Conservation (phyloP, 352 stramenopile species). For the Pythium scleroteichum region DNA sequence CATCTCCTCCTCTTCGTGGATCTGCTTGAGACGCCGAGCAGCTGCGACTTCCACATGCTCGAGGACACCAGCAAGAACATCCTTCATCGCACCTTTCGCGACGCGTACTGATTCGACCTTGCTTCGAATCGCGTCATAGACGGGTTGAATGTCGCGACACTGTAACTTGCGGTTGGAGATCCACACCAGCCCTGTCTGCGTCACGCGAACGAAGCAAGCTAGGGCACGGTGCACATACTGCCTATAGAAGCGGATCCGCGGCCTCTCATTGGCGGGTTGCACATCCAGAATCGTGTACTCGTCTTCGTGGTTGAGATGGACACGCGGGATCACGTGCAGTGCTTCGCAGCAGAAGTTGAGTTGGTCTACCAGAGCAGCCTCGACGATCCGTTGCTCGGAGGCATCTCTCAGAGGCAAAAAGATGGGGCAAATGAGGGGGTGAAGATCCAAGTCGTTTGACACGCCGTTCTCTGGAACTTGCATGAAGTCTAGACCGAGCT, state of each 20-base stretch:
- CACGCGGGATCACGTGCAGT: slow-evolving; percentile 57
- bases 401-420: slow-evolving; percentile 58
- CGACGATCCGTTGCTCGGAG: slow-evolving; percentile 54
- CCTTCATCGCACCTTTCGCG: slow-evolving; percentile 39
- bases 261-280: slow-evolving; percentile 34
- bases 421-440: slow-evolving; percentile 76
- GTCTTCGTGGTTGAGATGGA: slow-evolving; percentile 53
- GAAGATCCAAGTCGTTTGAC: slow-evolving; percentile 76
- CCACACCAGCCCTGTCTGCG: slow-evolving; percentile 76
- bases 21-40: background rate
- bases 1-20: background rate
- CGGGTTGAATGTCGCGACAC: slow-evolving; percentile 61
- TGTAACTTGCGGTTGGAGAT: slow-evolving; percentile 79
- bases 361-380: slow-evolving; percentile 54
- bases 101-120: slow-evolving; percentile 53
- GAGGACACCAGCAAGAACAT: slow-evolving; percentile 31
- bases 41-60: slow-evolving; percentile 2
- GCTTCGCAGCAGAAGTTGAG: slow-evolving; percentile 78
- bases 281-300: slow-evolving; percentile 45
- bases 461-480: slow-evolving; percentile 76
- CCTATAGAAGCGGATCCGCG: slow-evolving; percentile 54
- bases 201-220: slow-evolving; percentile 73
- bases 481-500: slow-evolving; percentile 72
- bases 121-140: slow-evolving; percentile 64
- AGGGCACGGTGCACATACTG: slow-evolving; percentile 70